These are phyloP conservation scores for Kodamaea alishanica DNA, from an alignment of 1,139 yeast species.

Conservation along the genomic window DNA sequence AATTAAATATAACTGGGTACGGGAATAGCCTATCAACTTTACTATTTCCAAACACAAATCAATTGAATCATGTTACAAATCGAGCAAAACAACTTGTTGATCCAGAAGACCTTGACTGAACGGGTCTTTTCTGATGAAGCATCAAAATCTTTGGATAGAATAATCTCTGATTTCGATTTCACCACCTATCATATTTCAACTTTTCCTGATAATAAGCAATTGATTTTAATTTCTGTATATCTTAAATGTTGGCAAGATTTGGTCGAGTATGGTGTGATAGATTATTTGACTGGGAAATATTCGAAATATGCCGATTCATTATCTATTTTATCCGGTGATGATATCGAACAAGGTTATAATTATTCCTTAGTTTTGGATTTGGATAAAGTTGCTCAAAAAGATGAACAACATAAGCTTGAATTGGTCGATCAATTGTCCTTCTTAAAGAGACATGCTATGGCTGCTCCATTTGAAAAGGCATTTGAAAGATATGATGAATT, in stretches of 20 bases:
- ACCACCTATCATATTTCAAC: slow-evolving; percentile 92
- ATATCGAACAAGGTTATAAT: slow-evolving; percentile 75
- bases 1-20: no score
- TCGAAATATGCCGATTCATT: slow-evolving; percentile 28
- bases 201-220: slow-evolving; percentile 58
- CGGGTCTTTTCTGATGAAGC: slow-evolving; percentile 27
- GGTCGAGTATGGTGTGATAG: slow-evolving; percentile 59
- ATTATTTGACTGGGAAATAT: slow-evolving; percentile 41
- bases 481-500: slow-evolving; percentile 73
- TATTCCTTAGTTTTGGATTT: slow-evolving; percentile 73
- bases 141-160: slow-evolving; percentile 69
- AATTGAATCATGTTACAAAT: slow-evolving; percentile 38
- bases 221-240: slow-evolving; percentile 64
- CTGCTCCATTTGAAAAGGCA: slow-evolving; percentile 90
- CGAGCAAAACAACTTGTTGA: slow-evolving; percentile 42
- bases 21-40: no score
- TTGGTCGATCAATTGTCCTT: slow-evolving; percentile 65
- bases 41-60: no score
- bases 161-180: slow-evolving; percentile 92
- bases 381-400: slow-evolving; percentile 33
- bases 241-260: slow-evolving; percentile 78
- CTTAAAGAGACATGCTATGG: slow-evolving; percentile 81
- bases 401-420: slow-evolving; percentile 45
- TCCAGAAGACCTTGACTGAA: slow-evolving; percentile 41
- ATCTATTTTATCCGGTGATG: slow-evolving; percentile 22